Conservation (phyloP, 2,329 filamentous ascomycete species). For the Paraphoma sp. region DNA sequence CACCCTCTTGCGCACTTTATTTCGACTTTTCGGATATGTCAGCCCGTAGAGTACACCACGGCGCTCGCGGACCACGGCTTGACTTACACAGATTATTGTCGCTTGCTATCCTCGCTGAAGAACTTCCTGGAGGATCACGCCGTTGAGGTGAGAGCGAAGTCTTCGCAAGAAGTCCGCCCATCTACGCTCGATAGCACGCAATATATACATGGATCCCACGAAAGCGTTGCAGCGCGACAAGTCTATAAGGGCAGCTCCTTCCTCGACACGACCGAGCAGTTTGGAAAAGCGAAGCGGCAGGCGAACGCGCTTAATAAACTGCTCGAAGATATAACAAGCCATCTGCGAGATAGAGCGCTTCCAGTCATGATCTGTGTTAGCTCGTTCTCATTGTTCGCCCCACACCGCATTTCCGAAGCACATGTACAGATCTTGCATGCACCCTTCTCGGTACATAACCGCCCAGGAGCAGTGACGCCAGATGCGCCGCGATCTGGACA, state of each 20-base stretch:
- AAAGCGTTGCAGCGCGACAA: background rate
- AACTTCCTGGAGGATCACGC: slow-evolving; percentile 22
- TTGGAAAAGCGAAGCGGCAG: slow-evolving; percentile 15
- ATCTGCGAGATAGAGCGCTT: slow-evolving; percentile 23
- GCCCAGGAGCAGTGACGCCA: background rate
- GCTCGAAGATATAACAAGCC: slow-evolving; percentile 25
- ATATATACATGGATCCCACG: background rate
- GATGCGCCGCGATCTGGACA: background rate
- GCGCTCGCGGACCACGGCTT: slow-evolving; percentile 33
- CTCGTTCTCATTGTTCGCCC: slow-evolving; percentile 32
- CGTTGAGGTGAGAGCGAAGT: slow-evolving; percentile 7
- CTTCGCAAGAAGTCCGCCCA: background rate
- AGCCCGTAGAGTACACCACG: slow-evolving; percentile 35
- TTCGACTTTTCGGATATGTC: slow-evolving; percentile 29
- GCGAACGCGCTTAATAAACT: slow-evolving; percentile 22
- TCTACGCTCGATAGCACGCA: background rate
- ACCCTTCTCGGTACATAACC: background rate
- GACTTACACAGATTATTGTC: slow-evolving; percentile 27
- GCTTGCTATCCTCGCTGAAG: slow-evolving; percentile 18
- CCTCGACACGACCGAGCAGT: slow-evolving; percentile 15
- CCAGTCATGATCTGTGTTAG: slow-evolving; percentile 30
- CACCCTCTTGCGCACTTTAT: slow-evolving; percentile 27
- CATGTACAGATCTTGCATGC: slow-evolving; percentile 26
- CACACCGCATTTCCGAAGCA: slow-evolving; percentile 27
- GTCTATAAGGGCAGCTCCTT: background rate